These are phyloP conservation scores for Populus pruinosa DNA, from an alignment of 345 rosid species.

Conservation along the genomic window DNA sequence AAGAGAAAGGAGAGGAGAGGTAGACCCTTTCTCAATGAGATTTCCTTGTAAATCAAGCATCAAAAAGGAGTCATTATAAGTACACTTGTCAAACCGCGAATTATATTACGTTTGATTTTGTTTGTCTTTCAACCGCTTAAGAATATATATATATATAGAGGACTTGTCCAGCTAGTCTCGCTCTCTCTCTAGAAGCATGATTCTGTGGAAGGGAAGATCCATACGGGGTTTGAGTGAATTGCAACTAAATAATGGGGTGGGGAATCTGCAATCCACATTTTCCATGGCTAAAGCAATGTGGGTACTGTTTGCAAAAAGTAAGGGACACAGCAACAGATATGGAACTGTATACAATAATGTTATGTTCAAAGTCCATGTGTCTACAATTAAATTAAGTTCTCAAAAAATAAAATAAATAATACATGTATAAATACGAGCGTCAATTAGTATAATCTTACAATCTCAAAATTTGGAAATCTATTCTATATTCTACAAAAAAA, in stretches of 20 bases:
- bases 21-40: constrained; percentile 44
- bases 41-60: constrained; percentile 53
- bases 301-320: constrained; percentile 6
- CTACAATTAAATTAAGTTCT: not conserved
- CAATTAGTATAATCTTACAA: too few relatives aligned
- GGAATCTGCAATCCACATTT: constrained; percentile 40
- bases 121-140: constrained; percentile 4
- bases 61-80: constrained; percentile 20
- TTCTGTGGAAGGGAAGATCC: constrained; percentile 18
- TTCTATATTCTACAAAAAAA: not conserved
- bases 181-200: constrained; percentile 11
- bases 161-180: not conserved
- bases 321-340: not conserved
- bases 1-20: constrained; percentile 12
- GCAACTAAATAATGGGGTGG: constrained; percentile 29
- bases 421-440: too few relatives aligned
- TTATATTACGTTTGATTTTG: constrained; percentile 38
- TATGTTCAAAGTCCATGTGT: not conserved
- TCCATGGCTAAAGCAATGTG: constrained; percentile 43
- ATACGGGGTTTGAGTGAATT: constrained; percentile 28
- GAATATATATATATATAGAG: not conserved
- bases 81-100: constrained; percentile 35
- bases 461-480: not conserved
- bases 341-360: not conserved
- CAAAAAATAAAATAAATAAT: not conserved